Percentiles rank a stretch among this genome's conserved stretches.
Evolutionary conservation across 2,329 filamentous ascomycete genomes (phyloP).

Genomic region (Claviceps quebecensis): DNA sequence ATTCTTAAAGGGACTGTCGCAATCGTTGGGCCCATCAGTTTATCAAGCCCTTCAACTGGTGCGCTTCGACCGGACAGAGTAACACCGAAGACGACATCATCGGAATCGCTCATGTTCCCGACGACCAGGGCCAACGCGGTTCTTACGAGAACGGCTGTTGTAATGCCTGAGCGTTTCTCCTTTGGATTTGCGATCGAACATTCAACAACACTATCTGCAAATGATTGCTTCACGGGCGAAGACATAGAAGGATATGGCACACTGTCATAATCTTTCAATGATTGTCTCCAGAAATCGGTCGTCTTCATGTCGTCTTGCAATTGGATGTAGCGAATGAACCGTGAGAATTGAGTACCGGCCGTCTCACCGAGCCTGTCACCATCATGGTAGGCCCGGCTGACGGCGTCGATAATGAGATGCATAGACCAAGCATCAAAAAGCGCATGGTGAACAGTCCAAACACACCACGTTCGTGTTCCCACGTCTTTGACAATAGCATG

Average conservation of each 20-base stretch:
- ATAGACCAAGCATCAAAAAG: conserved; percentile 34
- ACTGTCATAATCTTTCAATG: too few relatives aligned
- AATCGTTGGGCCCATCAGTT: conserved; percentile 19
- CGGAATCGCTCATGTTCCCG: conserved; percentile 27
- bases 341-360: too few relatives aligned
- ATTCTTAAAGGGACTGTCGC: conserved; percentile 28
- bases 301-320: not conserved
- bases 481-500: conserved; percentile 22
- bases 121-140: conserved; percentile 38
- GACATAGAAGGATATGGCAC: too few relatives aligned
- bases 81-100: conserved; percentile 28
- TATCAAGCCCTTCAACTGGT: conserved; percentile 10
- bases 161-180: conserved; percentile 12
- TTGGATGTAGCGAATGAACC: conserved; percentile 9
- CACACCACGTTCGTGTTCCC: conserved; percentile 25
- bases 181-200: too few relatives aligned
- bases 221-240: too few relatives aligned
- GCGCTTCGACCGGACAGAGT: conserved; percentile 26
- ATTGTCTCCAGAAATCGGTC: too few relatives aligned
- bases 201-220: too few relatives aligned
- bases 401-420: conserved; percentile 27
- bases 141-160: conserved; percentile 6
- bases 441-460: conserved; percentile 28
- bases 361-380: too few relatives aligned
- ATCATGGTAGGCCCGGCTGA: conserved; percentile 6